phyloP scores from a whole-genome alignment of 2,329 filamentous ascomycete genomes.

The Neonectria magnoliae region DNA sequence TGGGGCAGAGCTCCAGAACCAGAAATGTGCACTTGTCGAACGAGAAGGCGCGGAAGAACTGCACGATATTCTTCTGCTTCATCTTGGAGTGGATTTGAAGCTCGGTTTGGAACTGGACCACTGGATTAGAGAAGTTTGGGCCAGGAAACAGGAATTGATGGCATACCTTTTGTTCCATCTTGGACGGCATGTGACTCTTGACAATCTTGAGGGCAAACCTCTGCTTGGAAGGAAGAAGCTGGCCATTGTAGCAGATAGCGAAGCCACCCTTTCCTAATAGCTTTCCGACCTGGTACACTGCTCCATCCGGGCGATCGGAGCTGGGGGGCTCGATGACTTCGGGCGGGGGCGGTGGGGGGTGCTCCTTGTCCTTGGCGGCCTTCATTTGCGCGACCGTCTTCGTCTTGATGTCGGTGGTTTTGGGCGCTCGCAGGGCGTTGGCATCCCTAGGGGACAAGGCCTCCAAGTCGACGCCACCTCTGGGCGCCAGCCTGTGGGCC shows the following conservation, averaged over 20 bases:
- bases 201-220: slow-evolving; percentile 84
- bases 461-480: slow-evolving; percentile 66
- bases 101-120: slow-evolving; percentile 75
- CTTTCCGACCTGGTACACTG: slow-evolving; percentile 78
- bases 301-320: slow-evolving; percentile 73
- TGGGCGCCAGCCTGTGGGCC: slow-evolving; percentile 60
- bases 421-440: slow-evolving; percentile 67
- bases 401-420: slow-evolving; percentile 60
- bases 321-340: slow-evolving; percentile 72
- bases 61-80: slow-evolving; percentile 93
- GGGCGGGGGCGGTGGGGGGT: slow-evolving; percentile 70
- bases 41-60: slow-evolving; percentile 93
- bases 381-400: slow-evolving; percentile 64
- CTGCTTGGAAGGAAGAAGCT: slow-evolving; percentile 72
- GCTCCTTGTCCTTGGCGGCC: slow-evolving; percentile 71
- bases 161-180: slow-evolving; percentile 84
- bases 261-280: slow-evolving; percentile 85
- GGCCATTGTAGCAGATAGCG: slow-evolving; percentile 81
- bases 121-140: slow-evolving; percentile 27
- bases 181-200: slow-evolving; percentile 81
- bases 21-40: slow-evolving; percentile 92
- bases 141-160: background rate
- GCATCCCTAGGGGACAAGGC: slow-evolving; percentile 72
- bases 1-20: slow-evolving; percentile 91
- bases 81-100: slow-evolving; percentile 99